Percentiles rank a stretch among this genome's conserved stretches.
These are phyloP conservation scores for Ophiostoma ips DNA, from an alignment of 2,329 filamentous ascomycete genomes.

Conservation along the genomic window DNA sequence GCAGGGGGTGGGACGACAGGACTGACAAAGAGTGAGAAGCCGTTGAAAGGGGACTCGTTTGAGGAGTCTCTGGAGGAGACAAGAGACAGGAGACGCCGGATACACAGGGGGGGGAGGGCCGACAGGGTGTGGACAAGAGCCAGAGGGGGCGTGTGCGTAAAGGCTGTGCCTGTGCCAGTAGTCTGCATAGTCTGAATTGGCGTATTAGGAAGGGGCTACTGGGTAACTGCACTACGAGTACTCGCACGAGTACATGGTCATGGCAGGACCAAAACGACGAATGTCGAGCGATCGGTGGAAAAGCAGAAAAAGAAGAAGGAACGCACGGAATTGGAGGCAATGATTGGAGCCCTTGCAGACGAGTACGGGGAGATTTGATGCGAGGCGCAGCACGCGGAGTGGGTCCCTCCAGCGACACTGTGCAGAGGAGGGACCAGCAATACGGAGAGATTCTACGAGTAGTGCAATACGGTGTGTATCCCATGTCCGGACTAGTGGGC, in stretches of 20 bases:
- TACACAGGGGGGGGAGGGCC: neutral
- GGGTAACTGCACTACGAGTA: neutral
- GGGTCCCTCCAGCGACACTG: neutral
- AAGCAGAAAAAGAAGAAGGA: no score
- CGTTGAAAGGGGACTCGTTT: neutral
- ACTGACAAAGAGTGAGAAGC: neutral
- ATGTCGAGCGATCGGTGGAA: no score
- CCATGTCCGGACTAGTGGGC: neutral
- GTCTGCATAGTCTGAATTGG: neutral
- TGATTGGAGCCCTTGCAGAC: no score
- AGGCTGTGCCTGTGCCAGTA: neutral
- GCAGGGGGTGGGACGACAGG: neutral
- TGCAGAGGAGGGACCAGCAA: neutral
- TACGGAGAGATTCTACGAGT: neutral
- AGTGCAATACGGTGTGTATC: neutral
- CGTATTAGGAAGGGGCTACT: neutral
- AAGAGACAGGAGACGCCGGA: no score
- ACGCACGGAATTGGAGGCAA: conserved; percentile 4
- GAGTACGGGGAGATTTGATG: conserved; percentile 11
- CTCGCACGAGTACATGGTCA: no score
- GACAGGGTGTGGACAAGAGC: neutral
- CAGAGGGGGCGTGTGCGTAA: neutral
- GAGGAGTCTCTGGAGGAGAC: neutral
- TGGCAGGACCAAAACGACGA: conserved; percentile 2
- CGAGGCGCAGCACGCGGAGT: conserved; percentile 12